These are phyloP conservation scores for Leptographium galeiforme DNA, from an alignment of 2,329 filamentous ascomycete genomes.

Conservation along the genomic window DNA sequence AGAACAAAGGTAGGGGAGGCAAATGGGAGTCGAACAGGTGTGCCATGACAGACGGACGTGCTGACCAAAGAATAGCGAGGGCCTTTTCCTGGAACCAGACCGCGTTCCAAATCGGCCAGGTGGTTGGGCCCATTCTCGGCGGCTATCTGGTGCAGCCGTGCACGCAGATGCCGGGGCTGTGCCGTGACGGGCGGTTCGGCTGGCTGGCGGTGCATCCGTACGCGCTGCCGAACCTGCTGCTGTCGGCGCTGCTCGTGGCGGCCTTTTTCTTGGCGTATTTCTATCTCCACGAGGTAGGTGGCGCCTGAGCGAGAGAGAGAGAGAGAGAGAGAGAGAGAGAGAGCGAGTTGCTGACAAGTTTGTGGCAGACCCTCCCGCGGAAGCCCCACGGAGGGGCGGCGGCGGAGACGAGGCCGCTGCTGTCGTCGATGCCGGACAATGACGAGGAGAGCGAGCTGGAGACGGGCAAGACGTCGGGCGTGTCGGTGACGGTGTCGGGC, in stretches of 20 bases:
- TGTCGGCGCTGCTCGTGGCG: neutral
- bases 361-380: neutral
- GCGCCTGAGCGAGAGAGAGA: too few relatives aligned
- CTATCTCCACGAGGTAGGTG: slow-evolving; percentile 4
- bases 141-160: slow-evolving; percentile 8
- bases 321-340: too few relatives aligned
- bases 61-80: neutral
- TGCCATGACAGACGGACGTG: neutral
- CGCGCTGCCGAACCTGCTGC: slow-evolving; percentile 7
- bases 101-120: slow-evolving; percentile 6
- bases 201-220: slow-evolving; percentile 5
- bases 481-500: neutral
- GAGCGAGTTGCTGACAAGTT: too few relatives aligned
- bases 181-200: slow-evolving; percentile 1
- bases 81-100: slow-evolving; percentile 10
- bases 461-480: neutral
- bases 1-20: slow-evolving; percentile 4
- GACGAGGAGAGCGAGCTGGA: neutral
- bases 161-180: slow-evolving; percentile 1
- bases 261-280: neutral
- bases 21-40: too few relatives aligned
- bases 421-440: neutral
- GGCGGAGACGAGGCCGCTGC: neutral
- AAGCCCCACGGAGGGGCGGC: too few relatives aligned
- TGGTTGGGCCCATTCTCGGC: slow-evolving; percentile 7